Conservation (phyloP, 2,329 filamentous ascomycete species). For the Pleurostoma richardsiae region DNA sequence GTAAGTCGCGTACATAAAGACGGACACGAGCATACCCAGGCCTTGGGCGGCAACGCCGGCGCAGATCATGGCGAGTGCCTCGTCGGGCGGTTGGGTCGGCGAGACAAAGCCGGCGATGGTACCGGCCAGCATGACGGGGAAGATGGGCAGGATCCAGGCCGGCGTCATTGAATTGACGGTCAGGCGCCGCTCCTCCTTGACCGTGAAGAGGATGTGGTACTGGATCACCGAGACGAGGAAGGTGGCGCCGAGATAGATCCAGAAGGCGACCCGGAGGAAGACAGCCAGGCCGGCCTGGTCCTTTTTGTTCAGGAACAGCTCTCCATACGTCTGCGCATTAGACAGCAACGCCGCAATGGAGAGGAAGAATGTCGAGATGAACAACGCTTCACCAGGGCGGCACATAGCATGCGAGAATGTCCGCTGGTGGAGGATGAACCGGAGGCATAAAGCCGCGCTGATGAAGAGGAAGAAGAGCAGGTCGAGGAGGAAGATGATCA, state of each 20-base stretch:
- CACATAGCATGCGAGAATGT: constrained; percentile 38
- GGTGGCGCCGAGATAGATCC: constrained; percentile 52
- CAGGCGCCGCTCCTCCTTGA: constrained; percentile 37
- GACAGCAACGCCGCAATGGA: constrained; percentile 55
- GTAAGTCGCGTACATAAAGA: constrained; percentile 57
- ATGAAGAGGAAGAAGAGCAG: constrained; percentile 37
- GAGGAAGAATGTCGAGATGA: constrained; percentile 59
- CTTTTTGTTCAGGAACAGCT: constrained; percentile 27
- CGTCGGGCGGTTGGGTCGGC: constrained; percentile 36
- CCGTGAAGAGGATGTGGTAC: constrained; percentile 53
- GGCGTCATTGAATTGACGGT: constrained; percentile 49
- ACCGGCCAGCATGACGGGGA: constrained; percentile 63
- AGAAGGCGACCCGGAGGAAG: constrained; percentile 53
- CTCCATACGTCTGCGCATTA: constrained; percentile 43
- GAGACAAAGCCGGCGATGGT: constrained; percentile 52
- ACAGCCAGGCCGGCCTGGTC: constrained; percentile 42
- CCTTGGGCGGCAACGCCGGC: constrained; percentile 57
- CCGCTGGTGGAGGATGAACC: constrained; percentile 37
- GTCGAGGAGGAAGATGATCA: constrained; percentile 44
- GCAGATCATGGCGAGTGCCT: constrained; percentile 48
- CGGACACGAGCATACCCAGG: constrained; percentile 51
- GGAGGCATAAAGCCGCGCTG: constrained; percentile 25
- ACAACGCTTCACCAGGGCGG: constrained; percentile 49
- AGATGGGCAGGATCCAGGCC: constrained; percentile 65
- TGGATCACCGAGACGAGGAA: constrained; percentile 48